Evolutionary conservation across 768 basidiomycete species (phyloP).

Genomic region (Coprinellus aureogranulatus): DNA sequence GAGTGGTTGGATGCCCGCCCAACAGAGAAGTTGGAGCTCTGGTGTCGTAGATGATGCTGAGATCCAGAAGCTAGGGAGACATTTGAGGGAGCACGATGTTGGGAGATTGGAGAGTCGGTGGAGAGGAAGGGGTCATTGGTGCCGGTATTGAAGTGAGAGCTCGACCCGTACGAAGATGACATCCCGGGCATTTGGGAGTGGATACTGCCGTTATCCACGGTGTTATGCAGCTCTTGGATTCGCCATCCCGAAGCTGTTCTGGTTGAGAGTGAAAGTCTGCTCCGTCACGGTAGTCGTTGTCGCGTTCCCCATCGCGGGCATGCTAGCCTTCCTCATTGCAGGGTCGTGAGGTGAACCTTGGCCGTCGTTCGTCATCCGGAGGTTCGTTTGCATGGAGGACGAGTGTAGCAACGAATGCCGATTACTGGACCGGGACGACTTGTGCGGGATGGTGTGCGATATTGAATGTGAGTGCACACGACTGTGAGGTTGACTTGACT

Average conservation of each 20-base stretch:
- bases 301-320: constrained; percentile 18
- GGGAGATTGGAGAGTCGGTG: not conserved
- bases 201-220: not conserved
- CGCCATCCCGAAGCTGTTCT: constrained; percentile 9
- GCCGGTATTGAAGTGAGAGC: not conserved
- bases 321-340: constrained; percentile 23
- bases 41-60: not conserved
- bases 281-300: constrained; percentile 7
- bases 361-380: constrained; percentile 8
- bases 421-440: constrained; percentile 6
- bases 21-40: constrained; percentile 1
- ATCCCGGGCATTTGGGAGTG: not conserved
- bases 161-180: constrained; percentile 1
- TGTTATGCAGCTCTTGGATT: constrained; percentile 1
- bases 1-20: not conserved
- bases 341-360: constrained; percentile 7
- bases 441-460: constrained; percentile 4
- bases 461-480: constrained; percentile 1
- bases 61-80: not conserved
- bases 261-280: constrained; percentile 3
- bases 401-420: constrained; percentile 12
- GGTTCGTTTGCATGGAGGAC: constrained; percentile 23
- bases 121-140: not conserved
- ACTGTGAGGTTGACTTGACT: not conserved
- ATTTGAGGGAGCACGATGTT: not conserved